These are phyloP conservation scores for Auxenochlorella pyrenoidosa DNA, from an alignment of 139 green algal genomes.

Conservation along the genomic window DNA sequence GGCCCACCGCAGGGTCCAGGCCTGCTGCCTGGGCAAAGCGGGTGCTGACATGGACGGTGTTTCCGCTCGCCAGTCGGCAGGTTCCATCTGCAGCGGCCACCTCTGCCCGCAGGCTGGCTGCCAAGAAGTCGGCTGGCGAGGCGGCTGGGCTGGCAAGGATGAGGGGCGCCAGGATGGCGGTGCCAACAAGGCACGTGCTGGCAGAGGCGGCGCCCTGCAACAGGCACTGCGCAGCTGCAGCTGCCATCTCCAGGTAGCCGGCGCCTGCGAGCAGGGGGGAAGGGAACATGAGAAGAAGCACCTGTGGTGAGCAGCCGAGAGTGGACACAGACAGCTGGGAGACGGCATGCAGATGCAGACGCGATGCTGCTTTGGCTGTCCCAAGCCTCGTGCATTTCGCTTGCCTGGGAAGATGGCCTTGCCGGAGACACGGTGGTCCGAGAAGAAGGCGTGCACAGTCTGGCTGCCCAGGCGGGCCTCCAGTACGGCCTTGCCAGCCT, in stretches of 20 bases:
- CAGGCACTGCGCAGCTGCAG: neutral
- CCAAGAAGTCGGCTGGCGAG: neutral
- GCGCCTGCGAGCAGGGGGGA: constrained; percentile 20
- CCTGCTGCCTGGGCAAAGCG: neutral
- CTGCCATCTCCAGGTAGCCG: constrained; percentile 48
- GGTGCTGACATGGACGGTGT: constrained; percentile 40
- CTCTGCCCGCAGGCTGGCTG: neutral
- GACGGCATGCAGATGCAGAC: no score
- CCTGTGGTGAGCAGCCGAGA: no score
- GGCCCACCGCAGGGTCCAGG: neutral
- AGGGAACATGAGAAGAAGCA: neutral
- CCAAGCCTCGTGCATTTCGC: neutral
- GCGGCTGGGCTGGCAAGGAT: constrained; percentile 27
- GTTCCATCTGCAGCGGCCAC: constrained; percentile 5
- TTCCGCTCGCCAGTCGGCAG: constrained; percentile 22
- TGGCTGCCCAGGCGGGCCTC: constrained; percentile 18
- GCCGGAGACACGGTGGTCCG: constrained; percentile 75
- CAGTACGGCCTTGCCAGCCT: neutral
- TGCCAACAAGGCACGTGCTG: neutral
- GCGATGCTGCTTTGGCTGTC: neutral
- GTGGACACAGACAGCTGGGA: no score
- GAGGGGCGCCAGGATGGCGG: constrained; percentile 38
- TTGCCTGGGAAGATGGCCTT: constrained; percentile 57
- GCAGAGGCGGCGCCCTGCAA: neutral
- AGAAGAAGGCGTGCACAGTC: constrained; percentile 66